Conservation (phyloP, 2,329 filamentous ascomycete species). For the Fusarium lyarnte region DNA sequence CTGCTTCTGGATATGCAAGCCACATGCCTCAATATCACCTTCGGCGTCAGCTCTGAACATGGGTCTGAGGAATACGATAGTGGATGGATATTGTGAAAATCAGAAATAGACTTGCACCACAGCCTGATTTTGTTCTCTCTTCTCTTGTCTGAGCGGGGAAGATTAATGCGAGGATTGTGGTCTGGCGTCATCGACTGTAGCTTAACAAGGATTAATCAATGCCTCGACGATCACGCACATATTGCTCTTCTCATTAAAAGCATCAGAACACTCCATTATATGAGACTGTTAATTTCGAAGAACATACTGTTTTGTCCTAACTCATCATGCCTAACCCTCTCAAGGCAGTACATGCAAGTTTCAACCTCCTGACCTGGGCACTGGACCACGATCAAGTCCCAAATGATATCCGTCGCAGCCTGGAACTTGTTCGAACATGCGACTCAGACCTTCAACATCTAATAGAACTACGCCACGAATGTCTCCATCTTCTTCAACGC, state of each 20-base stretch:
- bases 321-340: constrained; percentile 22
- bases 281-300: accelerated
- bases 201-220: background rate
- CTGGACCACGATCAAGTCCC: constrained; percentile 43
- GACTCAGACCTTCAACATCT: constrained; percentile 47
- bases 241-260: background rate
- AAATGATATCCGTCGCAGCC: constrained; percentile 40
- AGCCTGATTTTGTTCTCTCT: background rate
- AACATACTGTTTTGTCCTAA: background rate
- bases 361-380: constrained; percentile 20
- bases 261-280: background rate
- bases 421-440: constrained; percentile 48
- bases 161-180: background rate
- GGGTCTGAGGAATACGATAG: background rate
- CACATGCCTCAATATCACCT: background rate
- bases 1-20: constrained; percentile 15
- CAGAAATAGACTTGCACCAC: background rate
- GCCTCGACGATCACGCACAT: background rate
- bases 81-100: constrained; percentile 4
- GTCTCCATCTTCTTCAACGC: constrained; percentile 37
- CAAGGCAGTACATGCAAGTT: constrained; percentile 19
- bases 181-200: background rate
- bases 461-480: constrained; percentile 45
- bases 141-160: background rate
- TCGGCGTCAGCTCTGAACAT: constrained; percentile 4